Conservation (phyloP, 257 asterid genomes). For the Buddleja alternifolia region DNA sequence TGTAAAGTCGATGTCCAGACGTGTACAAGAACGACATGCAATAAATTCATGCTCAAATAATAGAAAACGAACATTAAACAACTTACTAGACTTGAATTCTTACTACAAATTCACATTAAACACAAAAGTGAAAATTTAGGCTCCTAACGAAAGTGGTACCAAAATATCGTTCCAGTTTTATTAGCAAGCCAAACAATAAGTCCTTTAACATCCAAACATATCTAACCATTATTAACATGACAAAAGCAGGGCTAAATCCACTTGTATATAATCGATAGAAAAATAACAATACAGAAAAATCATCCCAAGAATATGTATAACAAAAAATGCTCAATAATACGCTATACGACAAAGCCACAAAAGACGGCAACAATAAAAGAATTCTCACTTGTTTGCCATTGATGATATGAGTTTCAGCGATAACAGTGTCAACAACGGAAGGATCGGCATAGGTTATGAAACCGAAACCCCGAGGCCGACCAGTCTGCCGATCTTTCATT, state of each 20-base stretch:
- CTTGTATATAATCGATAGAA: background rate
- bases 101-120: background rate
- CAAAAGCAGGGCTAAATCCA: background rate
- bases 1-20: background rate
- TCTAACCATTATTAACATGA: background rate
- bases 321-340: background rate
- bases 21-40: background rate
- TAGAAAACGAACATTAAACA: background rate
- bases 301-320: too few species aligned
- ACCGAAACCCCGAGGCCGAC: conserved; percentile 96
- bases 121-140: background rate
- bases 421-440: conserved; percentile 80
- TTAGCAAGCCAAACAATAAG: background rate
- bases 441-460: conserved; percentile 90
- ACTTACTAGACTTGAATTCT: background rate
- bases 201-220: background rate
- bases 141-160: background rate
- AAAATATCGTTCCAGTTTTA: background rate
- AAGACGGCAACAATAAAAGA: background rate
- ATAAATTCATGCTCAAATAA: background rate
- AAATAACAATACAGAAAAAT: background rate
- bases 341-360: background rate
- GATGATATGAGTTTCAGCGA: conserved; percentile 81
- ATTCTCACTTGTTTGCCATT: conserved; percentile 84
- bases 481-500: conserved; percentile 89